Conservation (phyloP, 148 eudicot species). For the Cornus controversa region DNA sequence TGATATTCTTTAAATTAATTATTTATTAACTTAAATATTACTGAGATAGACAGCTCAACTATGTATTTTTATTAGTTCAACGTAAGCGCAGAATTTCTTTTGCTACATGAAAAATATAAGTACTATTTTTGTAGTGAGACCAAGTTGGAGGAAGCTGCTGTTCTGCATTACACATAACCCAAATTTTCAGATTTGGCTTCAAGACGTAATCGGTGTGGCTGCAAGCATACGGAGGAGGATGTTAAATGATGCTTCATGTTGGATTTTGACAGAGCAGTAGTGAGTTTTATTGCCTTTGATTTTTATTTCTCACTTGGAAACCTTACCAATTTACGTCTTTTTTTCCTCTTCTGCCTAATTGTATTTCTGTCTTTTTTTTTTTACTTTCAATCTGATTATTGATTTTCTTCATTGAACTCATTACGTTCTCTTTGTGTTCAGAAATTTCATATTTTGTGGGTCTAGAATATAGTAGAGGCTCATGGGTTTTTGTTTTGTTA, state of each 20-base stretch:
- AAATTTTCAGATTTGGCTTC: constrained; percentile 63
- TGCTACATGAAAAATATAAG: too few species aligned
- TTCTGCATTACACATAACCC: constrained; percentile 66
- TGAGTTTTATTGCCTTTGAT: constrained; percentile 25
- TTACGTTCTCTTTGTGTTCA: not conserved
- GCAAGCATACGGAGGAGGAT: constrained; percentile 63
- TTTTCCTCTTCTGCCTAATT: not conserved
- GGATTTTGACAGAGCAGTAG: constrained; percentile 62
- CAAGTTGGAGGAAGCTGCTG: constrained; percentile 63
- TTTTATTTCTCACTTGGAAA: not conserved
- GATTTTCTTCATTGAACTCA: not conserved
- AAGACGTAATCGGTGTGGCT: constrained; percentile 60
- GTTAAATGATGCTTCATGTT: constrained; percentile 65
- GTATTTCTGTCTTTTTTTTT: not conserved
- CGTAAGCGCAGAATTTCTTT: too few species aligned
- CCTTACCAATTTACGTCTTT: not conserved
- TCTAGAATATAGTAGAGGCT: too few species aligned
- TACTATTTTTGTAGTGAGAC: constrained; percentile 35
- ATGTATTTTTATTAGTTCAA: too few species aligned
- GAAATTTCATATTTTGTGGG: too few species aligned
- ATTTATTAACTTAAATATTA: too few species aligned
- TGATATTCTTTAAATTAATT: too few species aligned
- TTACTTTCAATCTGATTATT: not conserved
- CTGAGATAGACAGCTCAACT: too few species aligned
- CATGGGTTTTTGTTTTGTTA: too few species aligned